These are phyloP conservation scores for Lepiota venenata DNA, from an alignment of 768 basidiomycete genomes.

Conservation along the genomic window DNA sequence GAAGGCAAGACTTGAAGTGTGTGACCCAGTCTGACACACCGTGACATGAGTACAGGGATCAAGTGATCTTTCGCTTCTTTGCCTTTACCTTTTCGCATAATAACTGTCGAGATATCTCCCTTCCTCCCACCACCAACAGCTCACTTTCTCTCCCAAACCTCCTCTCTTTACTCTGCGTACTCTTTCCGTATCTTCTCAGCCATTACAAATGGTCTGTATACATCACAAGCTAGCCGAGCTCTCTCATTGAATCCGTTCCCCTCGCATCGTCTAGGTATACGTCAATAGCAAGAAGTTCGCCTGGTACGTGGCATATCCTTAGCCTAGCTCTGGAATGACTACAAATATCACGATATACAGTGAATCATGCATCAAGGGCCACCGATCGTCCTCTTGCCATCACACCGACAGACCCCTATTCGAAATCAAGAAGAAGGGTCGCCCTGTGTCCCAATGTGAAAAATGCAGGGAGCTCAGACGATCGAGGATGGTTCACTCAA, in stretches of 20 bases:
- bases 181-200: not conserved
- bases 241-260: not conserved
- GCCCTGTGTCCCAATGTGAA: slow-evolving; percentile 87
- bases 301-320: slow-evolving; percentile 44
- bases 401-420: slow-evolving; percentile 89
- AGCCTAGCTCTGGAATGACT: not conserved
- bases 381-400: slow-evolving; percentile 84
- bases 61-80: slow-evolving; percentile 2
- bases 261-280: slow-evolving; percentile 45
- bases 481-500: slow-evolving; percentile 77
- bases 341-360: slow-evolving; percentile 33
- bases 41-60: slow-evolving; percentile 6
- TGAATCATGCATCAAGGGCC: slow-evolving; percentile 93
- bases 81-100: not conserved
- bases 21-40: not conserved
- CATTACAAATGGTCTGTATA: slow-evolving; percentile 11
- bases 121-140: slow-evolving; percentile 1
- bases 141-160: slow-evolving; percentile 2
- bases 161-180: not conserved
- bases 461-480: slow-evolving; percentile 82
- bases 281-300: slow-evolving; percentile 76
- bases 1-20: too few species aligned
- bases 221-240: not conserved
- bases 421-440: slow-evolving; percentile 91
- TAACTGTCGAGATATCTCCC: not conserved